These are phyloP conservation scores for Lolium perenne DNA, from an alignment of 176 grass and related monocot genomes.

Conservation along the genomic window DNA sequence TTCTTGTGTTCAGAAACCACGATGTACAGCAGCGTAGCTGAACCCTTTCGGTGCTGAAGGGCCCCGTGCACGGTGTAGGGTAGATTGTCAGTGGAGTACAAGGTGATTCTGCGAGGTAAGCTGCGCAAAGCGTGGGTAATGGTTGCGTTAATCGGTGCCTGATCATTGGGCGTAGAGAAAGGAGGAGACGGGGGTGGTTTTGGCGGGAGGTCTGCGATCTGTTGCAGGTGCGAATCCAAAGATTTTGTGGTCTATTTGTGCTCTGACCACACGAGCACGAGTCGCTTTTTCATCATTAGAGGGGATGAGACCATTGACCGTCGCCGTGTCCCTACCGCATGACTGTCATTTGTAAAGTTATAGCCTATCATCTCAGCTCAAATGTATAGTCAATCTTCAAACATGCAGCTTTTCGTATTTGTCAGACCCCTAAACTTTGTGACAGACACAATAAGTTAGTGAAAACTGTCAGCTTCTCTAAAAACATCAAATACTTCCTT, in stretches of 20 bases:
- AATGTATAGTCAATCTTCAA: neutral
- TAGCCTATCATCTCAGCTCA: neutral
- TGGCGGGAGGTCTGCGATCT: conserved; percentile 37
- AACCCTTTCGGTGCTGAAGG: neutral
- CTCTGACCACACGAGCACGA: conserved; percentile 37
- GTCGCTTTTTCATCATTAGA: conserved; percentile 25
- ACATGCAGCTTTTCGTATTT: neutral
- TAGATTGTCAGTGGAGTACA: neutral
- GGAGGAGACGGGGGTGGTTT: neutral
- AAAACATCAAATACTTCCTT: no score
- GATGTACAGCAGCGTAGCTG: neutral
- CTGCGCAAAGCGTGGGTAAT: neutral
- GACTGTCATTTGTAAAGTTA: conserved; percentile 11
- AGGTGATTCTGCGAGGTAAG: neutral
- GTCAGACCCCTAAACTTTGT: neutral
- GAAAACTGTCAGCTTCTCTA: neutral
- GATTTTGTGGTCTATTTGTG: neutral
- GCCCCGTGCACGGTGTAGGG: neutral
- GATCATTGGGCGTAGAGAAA: conserved; percentile 31
- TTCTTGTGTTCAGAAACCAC: conserved; percentile 17
- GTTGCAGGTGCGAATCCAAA: conserved; percentile 30
- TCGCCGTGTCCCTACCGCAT: neutral
- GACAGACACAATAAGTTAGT: neutral
- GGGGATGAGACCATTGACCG: neutral
- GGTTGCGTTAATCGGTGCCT: conserved; percentile 5